Percentiles rank a stretch among this genome's conserved stretches.
Evolutionary conservation across 2,329 filamentous ascomycete species (phyloP).

Genomic region (Parastagonospora nodorum): DNA sequence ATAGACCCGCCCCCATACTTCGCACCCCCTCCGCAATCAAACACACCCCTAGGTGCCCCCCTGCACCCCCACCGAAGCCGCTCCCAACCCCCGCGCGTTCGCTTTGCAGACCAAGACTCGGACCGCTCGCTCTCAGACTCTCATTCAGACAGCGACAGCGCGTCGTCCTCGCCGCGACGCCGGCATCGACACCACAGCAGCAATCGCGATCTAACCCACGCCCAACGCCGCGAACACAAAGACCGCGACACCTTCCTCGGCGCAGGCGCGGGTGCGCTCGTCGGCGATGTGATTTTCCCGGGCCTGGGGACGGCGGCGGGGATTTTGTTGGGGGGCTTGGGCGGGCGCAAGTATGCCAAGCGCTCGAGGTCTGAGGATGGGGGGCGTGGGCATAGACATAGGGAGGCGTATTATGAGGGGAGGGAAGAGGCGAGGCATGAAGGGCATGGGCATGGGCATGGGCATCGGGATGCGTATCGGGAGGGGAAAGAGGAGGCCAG

Average conservation of each 20-base stretch:
- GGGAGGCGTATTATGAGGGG: constrained; percentile 37
- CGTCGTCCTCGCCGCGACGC: constrained; percentile 11
- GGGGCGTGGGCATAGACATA: constrained; percentile 33
- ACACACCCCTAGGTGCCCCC: constrained; percentile 31
- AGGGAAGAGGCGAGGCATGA: constrained; percentile 19
- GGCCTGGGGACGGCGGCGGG: constrained; percentile 49
- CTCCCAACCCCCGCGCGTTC: constrained; percentile 41
- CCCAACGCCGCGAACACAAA: constrained; percentile 24
- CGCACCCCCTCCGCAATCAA: constrained; percentile 15
- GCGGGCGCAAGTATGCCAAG: constrained; percentile 49
- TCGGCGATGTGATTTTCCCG: constrained; percentile 53
- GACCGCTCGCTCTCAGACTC: constrained; percentile 22
- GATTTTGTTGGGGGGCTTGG: constrained; percentile 49
- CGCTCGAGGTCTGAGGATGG: constrained; percentile 27
- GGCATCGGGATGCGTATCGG: constrained; percentile 35
- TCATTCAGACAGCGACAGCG: constrained; percentile 21
- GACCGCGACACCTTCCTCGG: constrained; percentile 50
- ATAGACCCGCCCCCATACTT: constrained; percentile 4
- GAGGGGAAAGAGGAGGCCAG: constrained; percentile 42
- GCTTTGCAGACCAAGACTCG: constrained; percentile 32
- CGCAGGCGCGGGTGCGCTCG: constrained; percentile 50
- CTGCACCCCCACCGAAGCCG: constrained; percentile 32
- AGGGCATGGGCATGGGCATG: constrained; percentile 46
- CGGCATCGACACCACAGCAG: constrained; percentile 14
- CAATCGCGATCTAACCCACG: constrained; percentile 10